Conservation (phyloP, 2,329 filamentous ascomycete species). For the Pestalotiopsis sp. region DNA sequence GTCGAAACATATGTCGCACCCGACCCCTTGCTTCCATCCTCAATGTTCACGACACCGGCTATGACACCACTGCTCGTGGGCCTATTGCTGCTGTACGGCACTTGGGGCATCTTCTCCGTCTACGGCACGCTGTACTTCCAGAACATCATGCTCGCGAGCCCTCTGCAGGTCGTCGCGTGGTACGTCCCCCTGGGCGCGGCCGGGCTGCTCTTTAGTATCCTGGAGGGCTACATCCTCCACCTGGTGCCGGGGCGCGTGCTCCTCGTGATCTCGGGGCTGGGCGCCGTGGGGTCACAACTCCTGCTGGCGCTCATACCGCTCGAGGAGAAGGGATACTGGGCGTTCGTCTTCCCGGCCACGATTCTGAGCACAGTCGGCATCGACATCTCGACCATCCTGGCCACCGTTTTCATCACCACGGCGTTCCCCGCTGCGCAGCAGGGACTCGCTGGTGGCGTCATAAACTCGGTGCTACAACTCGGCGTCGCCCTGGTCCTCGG, state of each 20-base stretch:
- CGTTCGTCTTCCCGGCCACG: constrained; percentile 72
- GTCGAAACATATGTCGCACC: constrained; percentile 71
- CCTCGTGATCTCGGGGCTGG: constrained; percentile 61
- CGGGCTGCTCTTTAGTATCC: constrained; percentile 64
- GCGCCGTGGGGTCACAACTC: constrained; percentile 58
- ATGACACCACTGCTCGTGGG: neutral
- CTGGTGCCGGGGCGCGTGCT: constrained; percentile 63
- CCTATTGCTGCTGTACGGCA: neutral
- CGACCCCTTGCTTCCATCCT: constrained; percentile 67
- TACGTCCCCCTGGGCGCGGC: constrained; percentile 68
- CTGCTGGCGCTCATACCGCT: constrained; percentile 66
- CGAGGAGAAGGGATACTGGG: constrained; percentile 65
- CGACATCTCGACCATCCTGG: constrained; percentile 75
- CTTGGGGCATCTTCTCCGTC: neutral
- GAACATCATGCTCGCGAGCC: constrained; percentile 36
- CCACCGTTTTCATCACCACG: constrained; percentile 77
- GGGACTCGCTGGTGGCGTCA: neutral
- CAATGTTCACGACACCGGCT: neutral
- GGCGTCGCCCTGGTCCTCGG: neutral
- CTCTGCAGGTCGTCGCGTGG: constrained; percentile 68
- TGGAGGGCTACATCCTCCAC: constrained; percentile 70
- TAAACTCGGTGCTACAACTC: neutral
- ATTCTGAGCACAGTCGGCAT: constrained; percentile 71
- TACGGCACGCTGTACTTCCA: neutral
- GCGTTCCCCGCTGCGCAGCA: constrained; percentile 50